A percentile compares a stretch with the other conserved stretches of the same genome.
Conservation (phyloP, 345 rosid species). For the Populus nigra region DNA sequence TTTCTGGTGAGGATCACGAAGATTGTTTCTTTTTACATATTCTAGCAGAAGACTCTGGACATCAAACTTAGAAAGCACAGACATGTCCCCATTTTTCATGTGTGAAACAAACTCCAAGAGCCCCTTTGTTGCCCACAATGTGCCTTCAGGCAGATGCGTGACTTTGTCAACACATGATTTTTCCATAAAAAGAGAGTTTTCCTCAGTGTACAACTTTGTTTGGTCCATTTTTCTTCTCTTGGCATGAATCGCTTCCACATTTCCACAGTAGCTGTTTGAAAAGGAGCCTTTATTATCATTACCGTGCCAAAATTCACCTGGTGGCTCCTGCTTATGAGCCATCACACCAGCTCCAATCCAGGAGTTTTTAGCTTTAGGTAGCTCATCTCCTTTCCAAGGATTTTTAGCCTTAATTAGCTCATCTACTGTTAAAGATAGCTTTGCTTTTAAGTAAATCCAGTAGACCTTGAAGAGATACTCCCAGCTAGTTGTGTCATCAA, state of each 20-base stretch:
- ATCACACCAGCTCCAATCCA: conserved; percentile 28
- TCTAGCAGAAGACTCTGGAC: conserved; percentile 77
- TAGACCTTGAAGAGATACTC: conserved; percentile 95
- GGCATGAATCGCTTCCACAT: conserved; percentile 36
- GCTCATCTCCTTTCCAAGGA: conserved; percentile 60
- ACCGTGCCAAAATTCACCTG: conserved; percentile 31
- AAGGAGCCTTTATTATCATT: conserved; percentile 28
- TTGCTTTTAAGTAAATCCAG: conserved; percentile 75
- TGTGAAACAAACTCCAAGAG: conserved; percentile 77
- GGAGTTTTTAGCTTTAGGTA: conserved; percentile 25
- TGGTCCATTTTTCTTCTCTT: conserved; percentile 55
- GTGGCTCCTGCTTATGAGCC: conserved; percentile 27
- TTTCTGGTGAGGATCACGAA: conserved; percentile 69
- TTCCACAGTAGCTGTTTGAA: conserved; percentile 32
- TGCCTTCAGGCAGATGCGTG: conserved; percentile 31
- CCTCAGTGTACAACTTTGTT: conserved; percentile 30
- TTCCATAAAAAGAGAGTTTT: conserved; percentile 20
- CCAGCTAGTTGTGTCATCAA: conserved; percentile 95
- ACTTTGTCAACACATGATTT: conserved; percentile 26
- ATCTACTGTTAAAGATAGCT: conserved; percentile 58
- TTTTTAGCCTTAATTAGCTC: conserved; percentile 73
- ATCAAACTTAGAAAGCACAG: conserved; percentile 56
- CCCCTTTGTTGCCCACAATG: conserved; percentile 80
- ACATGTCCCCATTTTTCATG: conserved; percentile 70
- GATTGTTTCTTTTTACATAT: conserved; percentile 59